Conservation (phyloP, 495 filamentous ascomycete genomes). For the Chaetomium fimeti region DNA sequence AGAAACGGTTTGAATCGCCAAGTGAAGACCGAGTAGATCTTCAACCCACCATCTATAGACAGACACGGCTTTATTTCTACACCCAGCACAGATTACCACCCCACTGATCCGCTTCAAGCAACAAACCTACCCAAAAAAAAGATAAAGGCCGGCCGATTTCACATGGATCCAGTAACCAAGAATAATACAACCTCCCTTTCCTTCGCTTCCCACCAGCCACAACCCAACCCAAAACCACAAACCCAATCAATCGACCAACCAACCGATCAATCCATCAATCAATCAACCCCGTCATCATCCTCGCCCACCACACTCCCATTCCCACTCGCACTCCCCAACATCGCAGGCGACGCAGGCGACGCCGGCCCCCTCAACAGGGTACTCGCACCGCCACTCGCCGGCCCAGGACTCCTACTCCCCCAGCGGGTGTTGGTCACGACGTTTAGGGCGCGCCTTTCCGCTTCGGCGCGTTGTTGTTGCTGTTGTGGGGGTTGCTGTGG, state of each 20-base stretch:
- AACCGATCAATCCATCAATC: not conserved
- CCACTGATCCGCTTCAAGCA: too few relatives aligned
- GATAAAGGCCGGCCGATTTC: too few relatives aligned
- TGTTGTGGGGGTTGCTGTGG: slow-evolving; percentile 7
- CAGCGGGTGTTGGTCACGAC: slow-evolving; percentile 45
- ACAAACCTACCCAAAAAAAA: too few relatives aligned
- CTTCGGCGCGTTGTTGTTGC: slow-evolving; percentile 27
- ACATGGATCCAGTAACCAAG: too few relatives aligned
- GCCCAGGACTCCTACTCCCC: slow-evolving; percentile 29
- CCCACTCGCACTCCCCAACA: too few relatives aligned
- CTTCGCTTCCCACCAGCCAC: too few relatives aligned
- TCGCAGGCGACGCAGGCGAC: not conserved
- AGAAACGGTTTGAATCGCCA: not conserved
- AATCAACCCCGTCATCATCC: slow-evolving; percentile 34
- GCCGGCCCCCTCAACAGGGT: slow-evolving; percentile 32
- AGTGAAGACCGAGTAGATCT: not conserved
- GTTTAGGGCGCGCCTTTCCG: slow-evolving; percentile 43
- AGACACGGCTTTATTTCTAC: not conserved
- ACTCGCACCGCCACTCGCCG: slow-evolving; percentile 27
- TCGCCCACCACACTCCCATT: not conserved
- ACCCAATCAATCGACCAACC: not conserved
- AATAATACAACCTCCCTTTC: too few relatives aligned
- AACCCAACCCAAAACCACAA: too few relatives aligned
- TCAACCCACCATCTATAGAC: not conserved
- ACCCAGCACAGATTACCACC: not conserved